Evolutionary conservation across 306 rosid genomes (phyloP), one percentile per base, ranked within the genome.

Genomic region (Parietaria judaica): DNA sequence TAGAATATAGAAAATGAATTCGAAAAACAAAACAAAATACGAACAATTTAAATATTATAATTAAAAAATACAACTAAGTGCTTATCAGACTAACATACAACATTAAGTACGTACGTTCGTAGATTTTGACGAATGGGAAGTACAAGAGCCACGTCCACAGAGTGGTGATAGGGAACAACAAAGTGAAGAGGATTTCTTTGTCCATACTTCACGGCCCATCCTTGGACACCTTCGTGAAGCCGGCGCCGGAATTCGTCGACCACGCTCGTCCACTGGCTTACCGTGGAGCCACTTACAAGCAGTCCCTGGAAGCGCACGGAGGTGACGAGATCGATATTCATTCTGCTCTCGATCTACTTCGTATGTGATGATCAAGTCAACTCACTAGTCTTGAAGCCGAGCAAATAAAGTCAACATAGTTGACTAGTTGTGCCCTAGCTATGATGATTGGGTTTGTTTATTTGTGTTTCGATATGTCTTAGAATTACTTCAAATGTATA

Each of bases 131-230:
- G 0, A 84, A 84, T 67, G 86, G 85, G 17, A 81, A 74, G 61
- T 79, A 81, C 43, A 79, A 76, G 72, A 84, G 90, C 34, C 90
- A 81, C 59, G 41, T 78, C 39, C 87, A 84, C 56, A 74, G 85
- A 58, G 90, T 84, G 10, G 58, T 78, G 60, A 81, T 84, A 7
- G 71, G 61, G 44, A 79, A 76, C 16, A 84, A 84, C 60, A 36
- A 74, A 59, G 72, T 69, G 70, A 64, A 74, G 51, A 81, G 87
- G 66, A 70, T 59, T 23, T 74, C 90, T 0, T 66, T 81, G 51
- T 84, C 79, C 6, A 74, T 76, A 8, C 81, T 81, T 59, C 87
- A 84, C 60, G 84, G 91, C 43, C 86, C 90, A 5, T 72, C 81
- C 3, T 17, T 81, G 66, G 83, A 74, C 23, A 43, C 66, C 41